Base-by-base conservation (phyloP, 106 monocot species). In the Ottelia alismoides region DNA sequence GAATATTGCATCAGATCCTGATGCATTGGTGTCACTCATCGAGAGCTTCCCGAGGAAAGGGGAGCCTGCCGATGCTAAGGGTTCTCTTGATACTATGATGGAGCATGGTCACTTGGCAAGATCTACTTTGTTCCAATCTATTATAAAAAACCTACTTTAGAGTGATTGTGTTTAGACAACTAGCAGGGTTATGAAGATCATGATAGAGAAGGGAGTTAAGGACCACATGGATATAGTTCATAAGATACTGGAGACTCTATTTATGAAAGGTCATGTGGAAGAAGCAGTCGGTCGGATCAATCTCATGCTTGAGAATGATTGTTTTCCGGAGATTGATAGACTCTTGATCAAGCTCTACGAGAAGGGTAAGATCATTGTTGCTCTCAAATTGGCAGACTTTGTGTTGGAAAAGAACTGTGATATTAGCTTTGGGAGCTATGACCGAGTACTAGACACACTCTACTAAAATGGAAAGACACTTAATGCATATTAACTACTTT, bases 181-280 rank as follows among this genome's bases (percentile, higher is more conserved):
- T 6, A 96, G 94, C 59, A 52, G 94, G 30, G 84, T 96, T 62
- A 85, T 88, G 94, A 88, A 85, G 74, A 76, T 49, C 11, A 96
- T 96, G 94, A 69, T 96, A 25, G 94, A 96, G 64, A 96, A 85
- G 70, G 94, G 88, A 0, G 76, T 88, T 30, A 76, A 67, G 19
- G 88, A 88, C 72, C 88, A 96, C 63, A 64, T 71, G 71, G 94
- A 88, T 61, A 28, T 88, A 65, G 76, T 65, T 2, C 68, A 84
- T 25, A 81, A 76, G 67, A 81, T 96, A 31, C 50, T 96, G 16
- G 88, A 96, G 67, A 81, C 71, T 11, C 78, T 96, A 22, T 51
- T 96, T 28, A 72, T 74, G 65, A 84, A 88, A 60, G 94, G 84
- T 6, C 94, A 96, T 65, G 73, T 88, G 18, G 88, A 85, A 66